phyloP scores from a whole-genome alignment of 2,329 filamentous ascomycete genomes.

The Aspergillus thermomutatus region DNA sequence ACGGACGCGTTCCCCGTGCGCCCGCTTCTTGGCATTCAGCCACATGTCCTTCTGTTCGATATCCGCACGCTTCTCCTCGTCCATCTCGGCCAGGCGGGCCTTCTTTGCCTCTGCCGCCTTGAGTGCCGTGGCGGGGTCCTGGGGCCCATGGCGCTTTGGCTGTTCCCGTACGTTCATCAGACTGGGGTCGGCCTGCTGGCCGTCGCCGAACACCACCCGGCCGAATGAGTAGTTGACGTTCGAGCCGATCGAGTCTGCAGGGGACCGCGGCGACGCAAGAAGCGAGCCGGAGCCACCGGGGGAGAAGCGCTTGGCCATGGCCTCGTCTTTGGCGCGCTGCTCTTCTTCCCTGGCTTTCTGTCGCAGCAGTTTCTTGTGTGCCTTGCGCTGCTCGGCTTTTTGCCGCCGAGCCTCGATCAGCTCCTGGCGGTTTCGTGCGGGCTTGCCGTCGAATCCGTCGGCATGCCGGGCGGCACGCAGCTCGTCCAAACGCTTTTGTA shows the following conservation, averaged over 20 bases:
- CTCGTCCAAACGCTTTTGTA: slow-evolving; percentile 79
- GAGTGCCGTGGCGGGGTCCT: slow-evolving; percentile 82
- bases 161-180: slow-evolving; percentile 61
- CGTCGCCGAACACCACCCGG: slow-evolving; percentile 85
- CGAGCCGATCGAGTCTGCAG: slow-evolving; percentile 38
- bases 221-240: slow-evolving; percentile 81
- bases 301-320: slow-evolving; percentile 52
- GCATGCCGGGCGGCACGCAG: slow-evolving; percentile 84
- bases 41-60: slow-evolving; percentile 92
- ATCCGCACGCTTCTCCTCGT: slow-evolving; percentile 76
- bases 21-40: slow-evolving; percentile 84
- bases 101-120: slow-evolving; percentile 82
- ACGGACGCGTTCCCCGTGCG: slow-evolving; percentile 82
- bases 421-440: slow-evolving; percentile 82
- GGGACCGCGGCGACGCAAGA: slow-evolving; percentile 52
- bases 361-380: slow-evolving; percentile 82
- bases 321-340: slow-evolving; percentile 58
- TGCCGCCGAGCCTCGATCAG: slow-evolving; percentile 83
- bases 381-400: slow-evolving; percentile 82
- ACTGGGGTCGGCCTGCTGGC: slow-evolving; percentile 71
- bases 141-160: slow-evolving; percentile 75
- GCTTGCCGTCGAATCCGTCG: slow-evolving; percentile 75
- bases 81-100: slow-evolving; percentile 70
- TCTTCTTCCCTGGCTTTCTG: slow-evolving; percentile 76
- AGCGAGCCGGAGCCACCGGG: slow-evolving; percentile 59